These are phyloP conservation scores for Tetraselmis striata DNA, from an alignment of 139 green algal genomes.

Conservation along the genomic window DNA sequence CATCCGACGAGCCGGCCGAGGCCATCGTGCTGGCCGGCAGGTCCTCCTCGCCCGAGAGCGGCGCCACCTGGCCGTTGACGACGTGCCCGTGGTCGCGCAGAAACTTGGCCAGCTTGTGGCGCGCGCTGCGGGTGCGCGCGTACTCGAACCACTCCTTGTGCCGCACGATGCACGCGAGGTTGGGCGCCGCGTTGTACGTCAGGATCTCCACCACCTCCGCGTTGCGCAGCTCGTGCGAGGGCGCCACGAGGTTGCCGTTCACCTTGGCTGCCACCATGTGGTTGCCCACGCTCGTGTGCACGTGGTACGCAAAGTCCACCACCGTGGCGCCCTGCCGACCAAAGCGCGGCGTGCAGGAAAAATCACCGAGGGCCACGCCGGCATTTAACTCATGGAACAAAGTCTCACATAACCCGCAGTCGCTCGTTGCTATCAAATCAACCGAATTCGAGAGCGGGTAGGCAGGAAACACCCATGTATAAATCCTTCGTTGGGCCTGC, in stretches of 20 bases:
- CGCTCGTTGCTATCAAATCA: too few relatives aligned
- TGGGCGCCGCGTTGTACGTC: conserved; percentile 29
- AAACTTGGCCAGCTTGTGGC: conserved; percentile 64
- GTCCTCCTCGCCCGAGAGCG: not conserved
- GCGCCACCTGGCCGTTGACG: not conserved
- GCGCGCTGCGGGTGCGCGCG: conserved; percentile 43
- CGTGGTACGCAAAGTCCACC: conserved; percentile 87
- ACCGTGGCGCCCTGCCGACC: conserved; percentile 64
- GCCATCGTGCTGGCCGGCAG: too few relatives aligned
- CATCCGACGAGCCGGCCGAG: not conserved
- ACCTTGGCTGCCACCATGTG: conserved; percentile 71
- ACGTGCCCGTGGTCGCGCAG: conserved; percentile 41
- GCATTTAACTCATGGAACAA: too few relatives aligned
- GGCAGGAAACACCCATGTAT: too few relatives aligned
- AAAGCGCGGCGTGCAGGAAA: too few relatives aligned
- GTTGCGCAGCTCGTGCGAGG: conserved; percentile 55
- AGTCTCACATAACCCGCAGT: too few relatives aligned
- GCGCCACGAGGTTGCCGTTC: conserved; percentile 58
- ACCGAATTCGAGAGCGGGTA: too few relatives aligned
- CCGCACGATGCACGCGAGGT: conserved; percentile 20
- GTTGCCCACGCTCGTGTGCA: conserved; percentile 76
- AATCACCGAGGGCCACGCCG: too few relatives aligned
- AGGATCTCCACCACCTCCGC: conserved; percentile 80
- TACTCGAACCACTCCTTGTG: conserved; percentile 38
- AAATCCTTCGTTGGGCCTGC: too few relatives aligned